phyloP scores from a whole-genome alignment of 2,329 filamentous ascomycete species.

The Aspergillus persii region DNA sequence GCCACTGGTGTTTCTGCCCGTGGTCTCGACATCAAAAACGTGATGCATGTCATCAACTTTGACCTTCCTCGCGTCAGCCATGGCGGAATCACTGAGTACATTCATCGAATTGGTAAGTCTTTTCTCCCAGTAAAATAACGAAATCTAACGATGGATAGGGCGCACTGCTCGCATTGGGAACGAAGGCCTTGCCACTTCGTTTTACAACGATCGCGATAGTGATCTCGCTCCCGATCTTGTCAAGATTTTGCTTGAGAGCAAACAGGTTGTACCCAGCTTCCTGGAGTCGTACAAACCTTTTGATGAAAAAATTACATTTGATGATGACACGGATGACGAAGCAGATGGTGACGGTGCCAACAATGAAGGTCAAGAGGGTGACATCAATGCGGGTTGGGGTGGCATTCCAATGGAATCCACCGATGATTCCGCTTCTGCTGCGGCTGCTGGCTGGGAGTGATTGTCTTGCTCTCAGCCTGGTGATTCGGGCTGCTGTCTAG shows the following conservation, averaged over 20 bases:
- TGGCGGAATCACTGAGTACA: conserved; percentile 91
- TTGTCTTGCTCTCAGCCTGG: neutral
- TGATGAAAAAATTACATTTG: conserved; percentile 45
- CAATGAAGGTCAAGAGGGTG: conserved; percentile 8
- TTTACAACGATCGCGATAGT: conserved; percentile 78
- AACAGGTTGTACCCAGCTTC: conserved; percentile 80
- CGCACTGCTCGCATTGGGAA: conserved; percentile 94
- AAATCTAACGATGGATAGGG: conserved; percentile 48
- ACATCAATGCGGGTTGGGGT: conserved; percentile 16
- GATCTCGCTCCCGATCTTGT: conserved; percentile 71
- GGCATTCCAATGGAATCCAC: conserved; percentile 12
- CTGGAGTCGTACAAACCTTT: conserved; percentile 58
- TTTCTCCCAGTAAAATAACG: conserved; percentile 1
- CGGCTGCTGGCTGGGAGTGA: neutral
- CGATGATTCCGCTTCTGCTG: conserved; percentile 4
- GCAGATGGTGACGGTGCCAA: conserved; percentile 19
- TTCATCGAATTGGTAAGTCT: conserved; percentile 81
- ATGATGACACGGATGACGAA: conserved; percentile 54
- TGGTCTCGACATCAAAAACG: conserved; percentile 82
- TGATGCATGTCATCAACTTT: conserved; percentile 91
- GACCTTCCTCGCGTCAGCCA: conserved; percentile 72
- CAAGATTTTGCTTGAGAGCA: conserved; percentile 76
- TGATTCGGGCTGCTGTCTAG: neutral
- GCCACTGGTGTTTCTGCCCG: conserved; percentile 84
- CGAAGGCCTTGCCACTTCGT: conserved; percentile 78